Base-by-base conservation (phyloP, 179 eudicot species). In the Pouteria campechiana region DNA sequence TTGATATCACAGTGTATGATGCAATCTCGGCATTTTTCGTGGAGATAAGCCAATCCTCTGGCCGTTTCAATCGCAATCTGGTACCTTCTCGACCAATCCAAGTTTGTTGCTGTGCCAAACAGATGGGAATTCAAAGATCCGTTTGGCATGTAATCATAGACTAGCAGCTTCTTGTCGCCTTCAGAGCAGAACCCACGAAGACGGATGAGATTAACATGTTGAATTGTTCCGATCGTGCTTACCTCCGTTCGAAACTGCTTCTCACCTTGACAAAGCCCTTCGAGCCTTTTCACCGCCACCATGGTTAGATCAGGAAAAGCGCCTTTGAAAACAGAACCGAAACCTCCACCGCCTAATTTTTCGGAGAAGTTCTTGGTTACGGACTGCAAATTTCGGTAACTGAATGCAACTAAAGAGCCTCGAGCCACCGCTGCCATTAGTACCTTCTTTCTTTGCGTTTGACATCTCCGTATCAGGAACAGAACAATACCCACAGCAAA, bases 131-230 rank as follows among this genome's bases (percentile, higher is more conserved):
- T 33, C n/a, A 57, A 25, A 28, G 62, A 57, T 6, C 54, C 41
- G 14, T 48, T 57, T 16, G 25, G 33, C 65, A 59, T 50, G 57
- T 59, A 59, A 22, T 59, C 65, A 31, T 62, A 62, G 6, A 62
- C 68, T 22, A 61, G 27, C 34, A 61, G n/a, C 31, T 48, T 63
- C 17, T 63, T 48, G 11, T 23, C 37, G 10, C 54, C 54, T 50
- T 57, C 54, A 6, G 58, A 45, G 49, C 69, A 63, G 41, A 63
- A 63, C 15, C 69, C 69, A 7, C 54, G 63, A 37, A 63, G 69
- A 22, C 69, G 36, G 7, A 63, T 54, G 21, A 61, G 67, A 36
- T 61, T 54, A 29, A 61, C 49, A 18, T 61, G 67, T 27, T 61
- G 67, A 13, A 61, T 54, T 17, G 53, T 54, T 44, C 67, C 67